phyloP scores from a whole-genome alignment of 2,329 filamentous ascomycete species.

The Orbilia oligospora region DNA sequence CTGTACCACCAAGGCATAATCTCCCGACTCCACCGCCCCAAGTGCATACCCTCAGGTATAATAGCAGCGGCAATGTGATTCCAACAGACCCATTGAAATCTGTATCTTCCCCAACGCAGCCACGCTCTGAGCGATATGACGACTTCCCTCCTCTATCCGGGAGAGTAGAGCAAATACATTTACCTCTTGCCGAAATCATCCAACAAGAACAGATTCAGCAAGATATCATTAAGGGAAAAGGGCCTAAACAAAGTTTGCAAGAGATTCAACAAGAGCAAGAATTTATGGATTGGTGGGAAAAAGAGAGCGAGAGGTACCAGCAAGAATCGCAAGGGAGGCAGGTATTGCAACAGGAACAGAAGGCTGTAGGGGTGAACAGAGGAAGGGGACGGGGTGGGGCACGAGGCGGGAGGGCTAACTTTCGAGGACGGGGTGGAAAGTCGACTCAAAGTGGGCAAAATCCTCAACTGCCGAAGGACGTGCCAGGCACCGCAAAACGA shows the following conservation, averaged over 20 bases:
- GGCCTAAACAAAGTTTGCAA: slow-evolving; percentile 87
- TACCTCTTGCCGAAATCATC: slow-evolving; percentile 90
- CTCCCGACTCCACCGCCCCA: slow-evolving; percentile 37
- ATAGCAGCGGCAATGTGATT: slow-evolving; percentile 48
- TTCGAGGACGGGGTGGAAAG: slow-evolving; percentile 28
- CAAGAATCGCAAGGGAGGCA: slow-evolving; percentile 43
- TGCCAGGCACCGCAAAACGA: slow-evolving; percentile 9
- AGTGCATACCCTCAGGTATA: slow-evolving; percentile 42
- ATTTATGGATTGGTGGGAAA: slow-evolving; percentile 97
- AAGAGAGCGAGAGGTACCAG: slow-evolving; percentile 76
- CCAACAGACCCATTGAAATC: slow-evolving; percentile 5
- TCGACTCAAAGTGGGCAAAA: slow-evolving; percentile 3
- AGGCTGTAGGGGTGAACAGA: background rate
- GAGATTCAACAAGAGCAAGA: slow-evolving; percentile 98
- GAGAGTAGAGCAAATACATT: slow-evolving; percentile 67
- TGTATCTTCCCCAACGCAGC: slow-evolving; percentile 9
- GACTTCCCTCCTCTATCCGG: slow-evolving; percentile 46
- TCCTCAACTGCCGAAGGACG: slow-evolving; percentile 1
- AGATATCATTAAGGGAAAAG: slow-evolving; percentile 83
- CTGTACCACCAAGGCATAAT: slow-evolving; percentile 23
- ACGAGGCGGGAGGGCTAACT: slow-evolving; percentile 33
- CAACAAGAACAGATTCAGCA: slow-evolving; percentile 88
- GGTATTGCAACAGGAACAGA: slow-evolving; percentile 35
- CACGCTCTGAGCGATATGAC: slow-evolving; percentile 32
- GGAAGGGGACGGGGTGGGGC: slow-evolving; percentile 42